Evolutionary conservation across 2,329 filamentous ascomycete species (phyloP), one percentile per base, ranked within the genome.

Genomic region (Eurotiales sp.): DNA sequence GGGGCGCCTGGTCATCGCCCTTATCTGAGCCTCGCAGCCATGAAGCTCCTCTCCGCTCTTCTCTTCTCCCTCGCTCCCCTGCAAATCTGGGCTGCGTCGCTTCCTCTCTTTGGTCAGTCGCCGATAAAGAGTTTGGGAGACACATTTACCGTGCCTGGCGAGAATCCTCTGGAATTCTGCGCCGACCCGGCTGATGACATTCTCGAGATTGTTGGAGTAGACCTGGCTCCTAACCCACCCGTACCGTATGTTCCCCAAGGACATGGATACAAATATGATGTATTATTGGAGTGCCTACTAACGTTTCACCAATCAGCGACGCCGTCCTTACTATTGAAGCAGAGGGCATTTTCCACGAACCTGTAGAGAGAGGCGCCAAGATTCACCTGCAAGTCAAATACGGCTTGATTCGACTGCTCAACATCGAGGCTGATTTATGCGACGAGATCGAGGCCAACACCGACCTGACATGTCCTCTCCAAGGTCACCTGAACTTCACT

Each of bases 381-480:
- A 86, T 96, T 56, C 78, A 86, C 43, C 70, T 99, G 36, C 81
- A 85, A 59, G 92, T 99, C 73, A 96, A 96, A 75, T 96, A 95
- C 71, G 92, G 92, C 55, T 78, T 96, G 59, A 96, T 99, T 70
- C 88, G 84, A 50, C 81, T 99, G 58, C 83, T 99, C 71, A 88
- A 82, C 70, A 87, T 87, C 58, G 81, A 79, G 59, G 84, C 86
- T 63, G 87, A 96, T 66, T 81, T 97, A 32, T 99, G 93, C 77
- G 88, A 96, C 55, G 86, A 95, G 69, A 82, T 95, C 58, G 77
- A 81, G 67, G 23, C n/a, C 1, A 90, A 96, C 60, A 89, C 96
- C 40, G 90, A 96, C 62, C 77, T 97, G 52, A 75, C 88, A 62
- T 99, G 93, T 72, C 93, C 93, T 44, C 80, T 99, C 53, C 82